A percentile compares a stretch with the other conserved stretches of the same genome.
Conservation (phyloP, 1,139 yeast genomes). For the Arxiozyma slooffiae region DNA sequence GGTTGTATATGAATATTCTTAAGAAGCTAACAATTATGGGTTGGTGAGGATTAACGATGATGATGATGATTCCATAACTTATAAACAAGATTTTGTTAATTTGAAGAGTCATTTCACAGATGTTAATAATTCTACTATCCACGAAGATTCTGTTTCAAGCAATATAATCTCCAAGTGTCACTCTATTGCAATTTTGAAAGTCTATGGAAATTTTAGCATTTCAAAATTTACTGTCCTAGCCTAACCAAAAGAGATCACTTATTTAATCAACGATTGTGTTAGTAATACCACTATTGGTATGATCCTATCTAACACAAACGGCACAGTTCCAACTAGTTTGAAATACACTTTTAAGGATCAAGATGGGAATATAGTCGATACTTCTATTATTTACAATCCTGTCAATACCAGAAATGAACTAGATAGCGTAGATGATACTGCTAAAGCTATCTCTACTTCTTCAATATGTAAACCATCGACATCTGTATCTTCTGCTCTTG, state of each 20-base stretch:
- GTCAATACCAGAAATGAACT: constrained; percentile 35
- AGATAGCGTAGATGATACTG: constrained; percentile 27
- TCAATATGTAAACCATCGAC: constrained; percentile 7
- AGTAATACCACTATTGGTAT: constrained; percentile 42
- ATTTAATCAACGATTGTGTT: constrained; percentile 43
- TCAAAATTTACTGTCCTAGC: constrained; percentile 37
- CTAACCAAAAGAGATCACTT: constrained; percentile 35
- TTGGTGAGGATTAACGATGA: constrained; percentile 44
- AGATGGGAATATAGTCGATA: constrained; percentile 42
- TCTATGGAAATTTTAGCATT: constrained; percentile 35
- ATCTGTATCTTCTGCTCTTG: neutral
- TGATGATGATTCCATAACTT: constrained; percentile 35
- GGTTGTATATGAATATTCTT: constrained; percentile 68
- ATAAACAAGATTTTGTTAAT: constrained; percentile 47
- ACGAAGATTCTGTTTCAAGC: constrained; percentile 32
- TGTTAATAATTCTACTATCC: constrained; percentile 36
- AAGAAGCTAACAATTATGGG: constrained; percentile 63
- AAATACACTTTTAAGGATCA: constrained; percentile 41
- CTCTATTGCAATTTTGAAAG: constrained; percentile 35
- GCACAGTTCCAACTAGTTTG: constrained; percentile 33
- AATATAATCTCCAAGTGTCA: constrained; percentile 44
- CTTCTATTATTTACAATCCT: constrained; percentile 44
- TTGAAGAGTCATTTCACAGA: constrained; percentile 41
- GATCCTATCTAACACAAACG: constrained; percentile 31
- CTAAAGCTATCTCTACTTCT: constrained; percentile 13